Evolutionary conservation across 148 eudicot genomes (phyloP), one percentile per base, ranked within the genome.

Genomic region (Drosera capensis): DNA sequence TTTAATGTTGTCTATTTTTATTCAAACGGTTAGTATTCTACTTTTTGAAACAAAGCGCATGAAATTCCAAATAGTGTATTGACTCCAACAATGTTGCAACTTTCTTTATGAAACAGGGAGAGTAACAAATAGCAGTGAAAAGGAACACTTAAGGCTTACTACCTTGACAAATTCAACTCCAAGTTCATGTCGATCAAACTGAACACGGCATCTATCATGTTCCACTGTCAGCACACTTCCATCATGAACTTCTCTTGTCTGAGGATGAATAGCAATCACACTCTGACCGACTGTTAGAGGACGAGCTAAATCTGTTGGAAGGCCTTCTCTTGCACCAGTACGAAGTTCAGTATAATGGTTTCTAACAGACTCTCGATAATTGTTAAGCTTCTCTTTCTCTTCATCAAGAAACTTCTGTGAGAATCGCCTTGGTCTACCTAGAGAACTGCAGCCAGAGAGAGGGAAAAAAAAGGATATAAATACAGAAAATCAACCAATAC

Each of bases 81-180:
- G 38, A 2, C 38, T n/a, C n/a, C n/a, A n/a, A n/a, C n/a, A n/a
- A n/a, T n/a, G n/a, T n/a, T n/a, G n/a, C n/a, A n/a, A n/a, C n/a
- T n/a, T n/a, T n/a, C n/a, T n/a, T n/a, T n/a, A n/a, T n/a, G n/a
- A n/a, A n/a, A n/a, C 0, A 34, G n/a, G 3, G 2, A 15, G 11
- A 11, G 3, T 2, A 34, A 34, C 2, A 5, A 15, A 5, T 4
- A 34, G 11, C 13, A 34, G 38, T 9, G 11, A 4, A 11, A 34
- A 11, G 13, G n/a, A 11, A 4, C 0, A 0, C 13, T n/a, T n/a
- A 19, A 18, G 45, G 24, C n/a, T 18, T 14, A 38, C 49, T 79
- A 92, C 95, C 95, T 63, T 68, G 43, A 85, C 94, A 68, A 92
- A 85, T 79, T 77, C 95, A 64, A 92, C 99, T 24, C 99, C 95